Evolutionary conservation across 805 yeast genomes (phyloP).

Genomic region (Teunomyces barrocoloradensis): DNA sequence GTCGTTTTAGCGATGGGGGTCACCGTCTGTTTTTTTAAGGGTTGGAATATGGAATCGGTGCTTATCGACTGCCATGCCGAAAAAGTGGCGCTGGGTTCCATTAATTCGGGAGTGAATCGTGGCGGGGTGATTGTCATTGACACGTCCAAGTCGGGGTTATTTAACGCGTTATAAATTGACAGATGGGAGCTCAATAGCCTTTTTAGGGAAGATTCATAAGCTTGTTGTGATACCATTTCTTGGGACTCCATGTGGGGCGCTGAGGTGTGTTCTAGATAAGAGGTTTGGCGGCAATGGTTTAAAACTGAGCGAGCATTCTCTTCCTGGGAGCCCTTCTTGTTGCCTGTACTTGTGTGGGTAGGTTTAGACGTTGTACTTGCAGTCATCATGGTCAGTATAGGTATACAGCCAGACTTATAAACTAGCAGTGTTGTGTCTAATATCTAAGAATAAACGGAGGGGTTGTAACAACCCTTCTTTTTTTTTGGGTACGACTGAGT

Average conservation of each 20-base stretch:
- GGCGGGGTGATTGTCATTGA: conserved; percentile 6
- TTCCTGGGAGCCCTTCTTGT: not conserved
- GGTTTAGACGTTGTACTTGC: not conserved
- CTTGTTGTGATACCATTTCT: not conserved
- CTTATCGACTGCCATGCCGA: conserved; percentile 33
- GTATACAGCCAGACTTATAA: not conserved
- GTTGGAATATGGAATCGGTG: conserved; percentile 16
- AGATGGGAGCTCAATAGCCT: conserved; percentile 1
- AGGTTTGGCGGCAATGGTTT: not conserved
- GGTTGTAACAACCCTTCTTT: not conserved
- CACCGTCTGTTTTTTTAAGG: conserved; percentile 9
- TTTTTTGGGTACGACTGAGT: not conserved
- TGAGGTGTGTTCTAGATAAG: not conserved
- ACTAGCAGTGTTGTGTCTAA: not conserved
- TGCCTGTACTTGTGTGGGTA: not conserved
- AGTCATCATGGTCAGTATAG: not conserved
- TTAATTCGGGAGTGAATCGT: conserved; percentile 10
- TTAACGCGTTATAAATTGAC: conserved; percentile 37
- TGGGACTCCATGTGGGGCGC: not conserved
- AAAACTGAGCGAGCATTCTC: not conserved
- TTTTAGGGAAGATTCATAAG: not conserved
- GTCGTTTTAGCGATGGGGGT: conserved; percentile 12
- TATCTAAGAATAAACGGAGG: not conserved
- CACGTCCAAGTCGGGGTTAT: conserved; percentile 40
- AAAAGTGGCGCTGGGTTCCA: conserved; percentile 14